Evolutionary conservation across 2,329 filamentous ascomycete genomes (phyloP).

Genomic region (Monosporascus sp.): DNA sequence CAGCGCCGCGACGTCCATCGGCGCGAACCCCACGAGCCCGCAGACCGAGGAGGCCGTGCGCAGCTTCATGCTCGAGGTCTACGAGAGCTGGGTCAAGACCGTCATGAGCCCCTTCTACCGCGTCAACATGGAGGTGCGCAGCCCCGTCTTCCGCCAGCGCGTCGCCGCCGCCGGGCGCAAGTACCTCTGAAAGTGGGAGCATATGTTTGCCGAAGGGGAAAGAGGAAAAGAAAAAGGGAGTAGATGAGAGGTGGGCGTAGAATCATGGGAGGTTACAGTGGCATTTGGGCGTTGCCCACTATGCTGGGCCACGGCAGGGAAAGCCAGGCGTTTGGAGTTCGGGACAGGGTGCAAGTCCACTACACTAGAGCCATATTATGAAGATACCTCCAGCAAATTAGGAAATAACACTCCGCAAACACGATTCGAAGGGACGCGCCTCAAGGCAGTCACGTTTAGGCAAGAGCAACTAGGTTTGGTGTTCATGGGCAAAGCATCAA

Average conservation of each 20-base stretch:
- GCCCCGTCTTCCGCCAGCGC: slow-evolving; percentile 75
- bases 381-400: background rate
- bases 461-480: background rate
- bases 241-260: background rate
- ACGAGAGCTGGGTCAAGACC: slow-evolving; percentile 95
- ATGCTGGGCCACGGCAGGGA: no score
- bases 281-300: no score
- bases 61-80: slow-evolving; percentile 91
- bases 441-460: background rate
- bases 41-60: slow-evolving; percentile 94
- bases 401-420: background rate
- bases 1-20: slow-evolving; percentile 58
- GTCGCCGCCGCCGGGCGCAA: slow-evolving; percentile 89
- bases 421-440: background rate
- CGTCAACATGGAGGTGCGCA: slow-evolving; percentile 77
- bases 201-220: background rate
- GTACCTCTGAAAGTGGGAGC: slow-evolving; percentile 57
- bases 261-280: no score
- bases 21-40: slow-evolving; percentile 78
- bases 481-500: slow-evolving; percentile 14
- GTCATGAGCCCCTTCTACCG: slow-evolving; percentile 96
- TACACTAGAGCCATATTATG: no score
- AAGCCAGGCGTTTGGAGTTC: no score
- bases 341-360: no score
- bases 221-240: background rate